Conservation (phyloP, 495 filamentous ascomycete species). For the Antarctomyces pellizariae region DNA sequence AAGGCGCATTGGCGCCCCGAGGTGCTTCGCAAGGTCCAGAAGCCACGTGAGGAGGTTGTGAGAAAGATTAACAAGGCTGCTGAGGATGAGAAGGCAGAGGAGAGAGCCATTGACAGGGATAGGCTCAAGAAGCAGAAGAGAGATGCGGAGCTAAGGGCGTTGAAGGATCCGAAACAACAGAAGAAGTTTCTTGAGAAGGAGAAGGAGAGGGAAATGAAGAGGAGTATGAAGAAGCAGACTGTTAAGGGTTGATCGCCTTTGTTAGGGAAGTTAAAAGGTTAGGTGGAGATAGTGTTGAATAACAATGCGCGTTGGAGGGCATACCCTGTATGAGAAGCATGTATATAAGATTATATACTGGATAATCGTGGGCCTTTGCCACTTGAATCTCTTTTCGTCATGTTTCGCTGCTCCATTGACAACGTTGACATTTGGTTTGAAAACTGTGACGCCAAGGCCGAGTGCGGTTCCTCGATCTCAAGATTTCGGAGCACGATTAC, state of each 20-base stretch:
- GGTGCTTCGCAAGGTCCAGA: slow-evolving; percentile 61
- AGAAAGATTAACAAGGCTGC: slow-evolving; percentile 55
- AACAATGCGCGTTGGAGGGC: too few species aligned
- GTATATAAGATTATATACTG: too few species aligned
- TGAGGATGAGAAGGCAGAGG: slow-evolving; percentile 88
- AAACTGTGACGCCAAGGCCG: too few species aligned
- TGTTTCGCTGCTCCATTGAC: too few species aligned
- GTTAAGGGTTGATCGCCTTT: slow-evolving; percentile 23
- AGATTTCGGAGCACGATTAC: too few species aligned
- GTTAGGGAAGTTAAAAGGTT: too few species aligned
- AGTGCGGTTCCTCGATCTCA: too few species aligned
- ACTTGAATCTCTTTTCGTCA: too few species aligned
- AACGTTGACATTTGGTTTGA: too few species aligned
- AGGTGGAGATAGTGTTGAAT: too few species aligned
- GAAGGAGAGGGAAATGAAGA: slow-evolving; percentile 57
- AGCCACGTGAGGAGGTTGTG: slow-evolving; percentile 59
- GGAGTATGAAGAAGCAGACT: slow-evolving; percentile 44
- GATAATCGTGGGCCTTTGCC: too few species aligned
- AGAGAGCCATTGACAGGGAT: slow-evolving; percentile 53
- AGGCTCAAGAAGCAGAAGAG: slow-evolving; percentile 81
- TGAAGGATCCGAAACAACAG: slow-evolving; percentile 87
- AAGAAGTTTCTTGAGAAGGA: slow-evolving; percentile 88
- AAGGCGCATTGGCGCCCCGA: slow-evolving; percentile 71
- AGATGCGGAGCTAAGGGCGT: slow-evolving; percentile 54
- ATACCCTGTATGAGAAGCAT: too few species aligned